Evolutionary conservation across 2,329 filamentous ascomycete genomes (phyloP).

Genomic region (Fusarium albidum): DNA sequence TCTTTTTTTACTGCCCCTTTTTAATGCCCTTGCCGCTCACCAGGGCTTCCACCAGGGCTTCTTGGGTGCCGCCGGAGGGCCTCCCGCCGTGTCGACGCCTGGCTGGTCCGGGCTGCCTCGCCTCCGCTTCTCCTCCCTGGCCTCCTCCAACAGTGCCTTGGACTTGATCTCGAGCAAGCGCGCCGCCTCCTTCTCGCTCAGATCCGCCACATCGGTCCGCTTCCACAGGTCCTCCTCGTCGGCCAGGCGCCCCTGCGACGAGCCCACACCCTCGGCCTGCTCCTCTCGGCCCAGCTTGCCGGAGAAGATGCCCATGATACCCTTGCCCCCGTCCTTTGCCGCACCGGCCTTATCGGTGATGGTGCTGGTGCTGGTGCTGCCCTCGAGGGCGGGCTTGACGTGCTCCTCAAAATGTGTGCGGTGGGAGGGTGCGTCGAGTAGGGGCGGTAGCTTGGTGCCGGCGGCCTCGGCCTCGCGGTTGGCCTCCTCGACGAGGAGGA

Average conservation of each 20-base stretch:
- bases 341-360: conserved; percentile 14
- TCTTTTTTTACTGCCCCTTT: too few relatives aligned
- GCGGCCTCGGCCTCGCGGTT: conserved; percentile 56
- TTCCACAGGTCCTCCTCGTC: too few relatives aligned
- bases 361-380: conserved; percentile 27
- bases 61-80: conserved; percentile 46
- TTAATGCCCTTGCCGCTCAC: conserved; percentile 31
- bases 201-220: too few relatives aligned
- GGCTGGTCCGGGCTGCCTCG: conserved; percentile 62
- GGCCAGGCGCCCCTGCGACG: conserved; percentile 22
- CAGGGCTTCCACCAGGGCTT: conserved; percentile 62
- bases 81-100: conserved; percentile 47
- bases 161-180: conserved; percentile 49
- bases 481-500: conserved; percentile 64
- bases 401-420: conserved; percentile 48
- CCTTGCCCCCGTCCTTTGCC: conserved; percentile 44
- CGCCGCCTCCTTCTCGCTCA: conserved; percentile 34
- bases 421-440: conserved; percentile 57
- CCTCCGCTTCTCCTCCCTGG: conserved; percentile 58
- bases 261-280: conserved; percentile 31
- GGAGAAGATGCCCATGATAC: conserved; percentile 46
- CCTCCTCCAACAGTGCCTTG: conserved; percentile 55
- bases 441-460: conserved; percentile 58
- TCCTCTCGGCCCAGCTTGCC: conserved; percentile 41
- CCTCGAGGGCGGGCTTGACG: conserved; percentile 43